These are phyloP conservation scores for Colletotrichum tamarilloi DNA, from an alignment of 2,329 filamentous ascomycete genomes.

Conservation along the genomic window DNA sequence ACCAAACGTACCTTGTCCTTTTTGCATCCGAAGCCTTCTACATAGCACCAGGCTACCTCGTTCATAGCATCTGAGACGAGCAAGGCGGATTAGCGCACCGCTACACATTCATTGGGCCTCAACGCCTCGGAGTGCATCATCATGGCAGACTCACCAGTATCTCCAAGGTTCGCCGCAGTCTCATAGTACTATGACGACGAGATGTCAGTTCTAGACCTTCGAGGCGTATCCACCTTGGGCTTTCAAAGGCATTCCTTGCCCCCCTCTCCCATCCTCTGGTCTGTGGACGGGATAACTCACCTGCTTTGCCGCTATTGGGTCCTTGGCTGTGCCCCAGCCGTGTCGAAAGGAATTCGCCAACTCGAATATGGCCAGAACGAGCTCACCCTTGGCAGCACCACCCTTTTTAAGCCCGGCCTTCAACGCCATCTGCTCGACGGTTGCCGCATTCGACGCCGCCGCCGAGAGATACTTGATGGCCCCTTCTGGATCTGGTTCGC, in stretches of 20 bases:
- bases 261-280: neutral
- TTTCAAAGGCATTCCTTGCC: neutral
- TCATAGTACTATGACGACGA: conserved; percentile 82
- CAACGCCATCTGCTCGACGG: conserved; percentile 86
- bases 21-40: conserved; percentile 95
- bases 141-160: conserved; percentile 70
- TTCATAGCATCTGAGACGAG: conserved; percentile 86
- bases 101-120: conserved; percentile 19
- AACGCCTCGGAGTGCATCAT: conserved; percentile 2
- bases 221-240: neutral
- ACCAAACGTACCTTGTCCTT: conserved; percentile 90
- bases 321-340: conserved; percentile 91
- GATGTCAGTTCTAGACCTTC: conserved; percentile 13
- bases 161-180: conserved; percentile 94
- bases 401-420: conserved; percentile 91
- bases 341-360: conserved; percentile 92
- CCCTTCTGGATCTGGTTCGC: conserved; percentile 74
- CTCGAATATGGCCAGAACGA: conserved; percentile 96
- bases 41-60: conserved; percentile 94
- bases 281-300: conserved; percentile 51
- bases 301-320: conserved; percentile 84
- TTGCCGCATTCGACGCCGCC: conserved; percentile 90
- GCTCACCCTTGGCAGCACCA: conserved; percentile 93
- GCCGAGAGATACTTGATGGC: conserved; percentile 88
- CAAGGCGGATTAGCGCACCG: conserved; percentile 32